Evolutionary conservation across 1,284 basidiomycete genomes (phyloP).

Genomic region (Cutaneotrichosporon curvatum): DNA sequence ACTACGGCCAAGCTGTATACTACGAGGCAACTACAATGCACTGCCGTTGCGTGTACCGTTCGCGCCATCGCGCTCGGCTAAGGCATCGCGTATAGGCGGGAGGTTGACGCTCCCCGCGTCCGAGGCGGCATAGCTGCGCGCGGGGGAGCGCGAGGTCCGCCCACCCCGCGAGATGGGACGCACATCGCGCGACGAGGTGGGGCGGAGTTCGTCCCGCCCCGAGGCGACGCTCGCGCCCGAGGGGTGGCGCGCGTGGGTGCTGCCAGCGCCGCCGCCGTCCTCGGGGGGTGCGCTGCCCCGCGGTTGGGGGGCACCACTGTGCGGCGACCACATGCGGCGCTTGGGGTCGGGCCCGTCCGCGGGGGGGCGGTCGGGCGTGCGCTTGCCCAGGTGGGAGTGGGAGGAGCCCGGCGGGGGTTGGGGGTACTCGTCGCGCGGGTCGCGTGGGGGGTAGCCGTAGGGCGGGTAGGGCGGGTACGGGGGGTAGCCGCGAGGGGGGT

Average conservation of each 20-base stretch:
- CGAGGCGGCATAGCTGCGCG: background rate
- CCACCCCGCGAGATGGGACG: background rate
- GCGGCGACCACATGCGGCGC: constrained; percentile 15
- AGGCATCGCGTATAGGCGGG: constrained; percentile 3
- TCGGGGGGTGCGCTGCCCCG: background rate
- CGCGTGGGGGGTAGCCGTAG: background rate
- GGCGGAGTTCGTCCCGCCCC: background rate
- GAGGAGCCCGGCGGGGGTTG: background rate
- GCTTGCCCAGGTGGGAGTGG: constrained; percentile 13
- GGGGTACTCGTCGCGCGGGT: background rate
- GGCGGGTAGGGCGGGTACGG: background rate
- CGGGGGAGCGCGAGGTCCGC: constrained; percentile 6
- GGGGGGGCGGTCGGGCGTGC: constrained; percentile 10
- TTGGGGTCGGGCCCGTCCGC: constrained; percentile 3
- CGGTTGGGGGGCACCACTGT: background rate
- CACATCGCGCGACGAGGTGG: background rate
- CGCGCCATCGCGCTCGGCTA: background rate
- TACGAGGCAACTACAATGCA: too few relatives aligned
- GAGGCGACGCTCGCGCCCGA: background rate
- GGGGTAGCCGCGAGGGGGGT: constrained; percentile 1
- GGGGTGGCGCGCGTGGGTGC: background rate
- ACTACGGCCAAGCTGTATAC: too few relatives aligned
- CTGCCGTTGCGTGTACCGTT: background rate
- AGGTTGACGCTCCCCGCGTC: constrained; percentile 1
- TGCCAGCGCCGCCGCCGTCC: too few relatives aligned